These are phyloP conservation scores for Amphicarpaea edgeworthii DNA, from an alignment of 306 rosid species.

Conservation along the genomic window DNA sequence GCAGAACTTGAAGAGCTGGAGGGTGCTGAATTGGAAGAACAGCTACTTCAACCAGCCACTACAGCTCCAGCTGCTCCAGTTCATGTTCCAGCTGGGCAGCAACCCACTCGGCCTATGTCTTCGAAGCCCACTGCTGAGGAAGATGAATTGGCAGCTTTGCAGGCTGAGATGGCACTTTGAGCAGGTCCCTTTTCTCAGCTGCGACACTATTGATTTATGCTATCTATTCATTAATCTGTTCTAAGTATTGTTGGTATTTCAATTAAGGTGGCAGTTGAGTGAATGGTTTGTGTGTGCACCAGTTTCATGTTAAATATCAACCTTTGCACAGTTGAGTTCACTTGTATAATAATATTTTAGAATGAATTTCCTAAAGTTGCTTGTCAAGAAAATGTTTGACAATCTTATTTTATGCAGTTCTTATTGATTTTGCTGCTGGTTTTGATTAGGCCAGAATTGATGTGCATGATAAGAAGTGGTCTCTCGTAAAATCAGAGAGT, in stretches of 20 bases:
- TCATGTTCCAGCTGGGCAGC: conserved; percentile 79
- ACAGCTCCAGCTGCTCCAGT: conserved; percentile 89
- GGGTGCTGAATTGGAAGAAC: conserved; percentile 98
- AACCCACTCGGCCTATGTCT: conserved; percentile 70
- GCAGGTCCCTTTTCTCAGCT: conserved; percentile 56
- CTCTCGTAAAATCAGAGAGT: conserved; percentile 49
- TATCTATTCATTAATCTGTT: neutral
- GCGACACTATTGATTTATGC: conserved; percentile 26
- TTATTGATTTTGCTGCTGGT: conserved; percentile 19
- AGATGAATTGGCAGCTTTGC: conserved; percentile 93
- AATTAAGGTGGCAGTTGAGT: conserved; percentile 27
- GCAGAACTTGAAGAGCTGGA: conserved; percentile 99
- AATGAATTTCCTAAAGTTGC: conserved; percentile 4
- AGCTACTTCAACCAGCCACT: conserved; percentile 97
- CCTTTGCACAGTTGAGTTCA: conserved; percentile 20
- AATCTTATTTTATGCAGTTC: conserved; percentile 13
- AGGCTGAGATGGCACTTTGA: conserved; percentile 99
- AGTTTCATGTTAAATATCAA: conserved; percentile 36
- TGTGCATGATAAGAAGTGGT: conserved; percentile 46
- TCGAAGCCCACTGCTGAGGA: conserved; percentile 86
- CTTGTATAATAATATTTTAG: conserved; percentile 32
- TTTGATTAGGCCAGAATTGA: conserved; percentile 41
- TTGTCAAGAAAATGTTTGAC: conserved; percentile 17
- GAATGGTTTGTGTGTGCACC: conserved; percentile 27
- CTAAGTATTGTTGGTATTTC: conserved; percentile 34